Base-by-base conservation (phyloP, 108 stramenopile genomes). In the Ochromonas danica region DNA sequence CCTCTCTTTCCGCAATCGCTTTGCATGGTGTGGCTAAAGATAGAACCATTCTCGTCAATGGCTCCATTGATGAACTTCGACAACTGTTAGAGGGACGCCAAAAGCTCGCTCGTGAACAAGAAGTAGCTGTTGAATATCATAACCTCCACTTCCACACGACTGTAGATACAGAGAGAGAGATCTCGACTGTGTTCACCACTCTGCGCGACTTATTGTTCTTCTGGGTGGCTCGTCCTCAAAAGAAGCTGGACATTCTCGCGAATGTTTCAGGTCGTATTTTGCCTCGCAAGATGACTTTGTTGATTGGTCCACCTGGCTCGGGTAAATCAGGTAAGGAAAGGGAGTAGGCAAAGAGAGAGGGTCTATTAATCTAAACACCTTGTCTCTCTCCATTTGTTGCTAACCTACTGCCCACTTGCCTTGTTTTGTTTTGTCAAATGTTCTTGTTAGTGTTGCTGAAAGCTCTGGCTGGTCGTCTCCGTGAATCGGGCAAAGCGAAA, bases 401-500 rank as follows among this genome's bases (percentile, higher is more conserved):
- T n/a, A n/a, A n/a, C n/a, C n/a, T n/a, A n/a, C n/a, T n/a, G n/a
- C n/a, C n/a, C n/a, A n/a, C n/a, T n/a, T n/a, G n/a, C n/a, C 51
- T 57, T 57, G 17, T 57, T 10, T 22, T 17, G 51, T 57, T 10
- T 22, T 57, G 51, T 22, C 22, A 22, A 57, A 57, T 10, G 51
- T 22, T 57, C 22, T 57, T 10, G 51, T 10, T 17, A 22, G 51
- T 57, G 17, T 57, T 57, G 51, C 70, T 84, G 40, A 84, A 84
- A 80, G 14, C 78, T 17, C n/a, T 84, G 65, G 78, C 78, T 22
- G 84, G 81, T 0, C 77, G 61, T 27, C 40, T 84, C 40, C 51
- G 51, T 57, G 17, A 10, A 57, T 57, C 22, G 51, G 51, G 51
- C 51, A 57, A 57, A 17, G 51, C 51, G 10, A 57, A 57, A 22